phyloP scores from a whole-genome alignment of 768 basidiomycete species.

The Lactarius tabidus region DNA sequence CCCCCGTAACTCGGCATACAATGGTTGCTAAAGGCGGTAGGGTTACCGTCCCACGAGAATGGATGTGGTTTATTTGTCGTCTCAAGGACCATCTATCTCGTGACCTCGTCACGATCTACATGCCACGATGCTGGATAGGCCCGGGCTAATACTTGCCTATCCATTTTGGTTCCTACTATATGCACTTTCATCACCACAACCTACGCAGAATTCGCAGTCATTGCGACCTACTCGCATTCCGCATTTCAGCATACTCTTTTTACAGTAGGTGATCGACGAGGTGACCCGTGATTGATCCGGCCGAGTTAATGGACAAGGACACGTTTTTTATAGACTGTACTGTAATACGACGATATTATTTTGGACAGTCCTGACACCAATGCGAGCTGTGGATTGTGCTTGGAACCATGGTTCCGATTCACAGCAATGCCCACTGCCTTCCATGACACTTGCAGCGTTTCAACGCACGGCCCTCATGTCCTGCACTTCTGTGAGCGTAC shows the following conservation, averaged over 20 bases:
- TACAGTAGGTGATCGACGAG: not conserved
- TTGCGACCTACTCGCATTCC: not conserved
- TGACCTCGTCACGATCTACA: slow-evolving; percentile 17
- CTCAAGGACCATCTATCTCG: slow-evolving; percentile 1
- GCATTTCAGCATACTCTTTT: slow-evolving; percentile 1
- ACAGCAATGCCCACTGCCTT: not conserved
- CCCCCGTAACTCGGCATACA: slow-evolving; percentile 55
- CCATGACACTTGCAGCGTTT: not conserved
- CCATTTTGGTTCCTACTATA: slow-evolving; percentile 13
- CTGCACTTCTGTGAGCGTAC: not conserved
- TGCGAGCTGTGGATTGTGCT: not conserved
- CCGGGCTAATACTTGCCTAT: slow-evolving; percentile 5
- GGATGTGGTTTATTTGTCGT: slow-evolving; percentile 9
- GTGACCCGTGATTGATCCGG: slow-evolving; percentile 6
- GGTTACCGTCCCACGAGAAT: too few species aligned
- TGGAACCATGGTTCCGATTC: too few species aligned
- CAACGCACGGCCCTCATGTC: not conserved
- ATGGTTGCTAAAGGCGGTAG: slow-evolving; percentile 13
- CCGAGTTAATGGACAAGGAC: slow-evolving; percentile 9
- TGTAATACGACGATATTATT: slow-evolving; percentile 15
- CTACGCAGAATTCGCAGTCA: slow-evolving; percentile 11
- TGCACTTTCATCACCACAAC: slow-evolving; percentile 1
- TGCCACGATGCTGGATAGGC: slow-evolving; percentile 17
- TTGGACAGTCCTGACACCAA: slow-evolving; percentile 23
- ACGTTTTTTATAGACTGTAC: slow-evolving; percentile 15